These are phyloP conservation scores for Bolboschoenoplectus hybrid DNA, from an alignment of 202 grass and related monocot genomes.

Conservation along the genomic window DNA sequence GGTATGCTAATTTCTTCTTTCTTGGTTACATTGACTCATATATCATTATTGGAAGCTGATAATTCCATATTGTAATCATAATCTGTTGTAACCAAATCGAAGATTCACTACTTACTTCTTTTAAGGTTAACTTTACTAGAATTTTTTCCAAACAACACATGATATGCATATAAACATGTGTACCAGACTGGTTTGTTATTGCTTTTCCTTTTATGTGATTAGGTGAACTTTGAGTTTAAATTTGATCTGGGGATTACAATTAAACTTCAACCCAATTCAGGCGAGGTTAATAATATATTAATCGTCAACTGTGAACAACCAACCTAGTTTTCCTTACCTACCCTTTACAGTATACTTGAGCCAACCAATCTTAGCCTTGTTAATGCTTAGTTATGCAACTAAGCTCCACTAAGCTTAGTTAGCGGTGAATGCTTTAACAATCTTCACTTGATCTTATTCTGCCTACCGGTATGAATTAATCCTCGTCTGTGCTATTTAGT, in stretches of 20 bases:
- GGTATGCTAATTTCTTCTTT: constrained; percentile 53
- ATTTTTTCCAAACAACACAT: neutral
- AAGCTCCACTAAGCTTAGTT: neutral
- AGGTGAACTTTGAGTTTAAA: neutral
- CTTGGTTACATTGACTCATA: neutral
- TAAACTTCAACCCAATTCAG: neutral
- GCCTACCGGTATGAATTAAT: neutral
- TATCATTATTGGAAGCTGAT: neutral
- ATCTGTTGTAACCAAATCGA: constrained; percentile 27
- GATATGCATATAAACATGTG: neutral
- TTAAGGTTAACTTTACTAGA: neutral
- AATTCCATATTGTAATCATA: constrained; percentile 3
- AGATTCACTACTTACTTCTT: neutral
- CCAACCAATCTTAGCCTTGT: neutral
- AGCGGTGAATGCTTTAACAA: neutral
- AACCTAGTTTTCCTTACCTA: neutral
- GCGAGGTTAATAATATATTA: neutral
- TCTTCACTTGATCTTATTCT: neutral
- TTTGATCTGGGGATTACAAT: neutral
- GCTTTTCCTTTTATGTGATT: neutral
- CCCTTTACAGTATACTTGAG: neutral
- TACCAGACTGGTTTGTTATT: neutral
- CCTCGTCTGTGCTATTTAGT: neutral
- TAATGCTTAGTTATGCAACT: neutral
- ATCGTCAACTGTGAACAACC: neutral